Conservation (phyloP, 2,329 filamentous ascomycete species). For the Verticillium dahliae region DNA sequence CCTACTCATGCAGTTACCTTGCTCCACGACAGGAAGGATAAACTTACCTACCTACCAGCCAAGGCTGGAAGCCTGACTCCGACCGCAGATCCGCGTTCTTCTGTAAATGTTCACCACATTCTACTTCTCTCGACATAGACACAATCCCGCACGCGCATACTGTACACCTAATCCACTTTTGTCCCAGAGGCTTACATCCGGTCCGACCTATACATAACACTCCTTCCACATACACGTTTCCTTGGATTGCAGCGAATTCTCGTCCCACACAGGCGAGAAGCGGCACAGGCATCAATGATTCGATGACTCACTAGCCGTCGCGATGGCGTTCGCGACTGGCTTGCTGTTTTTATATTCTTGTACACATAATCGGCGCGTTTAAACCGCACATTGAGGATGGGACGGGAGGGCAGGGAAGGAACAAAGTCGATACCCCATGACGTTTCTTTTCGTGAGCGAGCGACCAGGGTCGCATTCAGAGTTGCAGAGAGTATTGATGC, state of each 20-base stretch:
- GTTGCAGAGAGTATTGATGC: slow-evolving; percentile 3
- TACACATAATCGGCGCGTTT: not conserved
- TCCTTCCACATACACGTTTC: not conserved
- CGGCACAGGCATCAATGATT: not conserved
- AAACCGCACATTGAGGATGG: not conserved
- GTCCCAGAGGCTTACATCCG: not conserved
- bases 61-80: not conserved
- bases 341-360: not conserved
- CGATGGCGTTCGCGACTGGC: slow-evolving; percentile 4
- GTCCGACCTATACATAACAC: slow-evolving; percentile 2
- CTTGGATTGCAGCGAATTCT: not conserved
- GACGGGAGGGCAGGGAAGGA: not conserved
- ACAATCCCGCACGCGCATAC: not conserved
- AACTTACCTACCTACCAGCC: not conserved
- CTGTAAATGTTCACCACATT: slow-evolving; percentile 5
- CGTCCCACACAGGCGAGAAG: not conserved
- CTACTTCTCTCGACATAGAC: slow-evolving; percentile 3
- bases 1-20: not conserved
- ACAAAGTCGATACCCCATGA: slow-evolving; percentile 9
- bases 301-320: slow-evolving; percentile 3
- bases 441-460: slow-evolving; percentile 10
- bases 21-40: not conserved
- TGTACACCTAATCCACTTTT: slow-evolving; percentile 3
- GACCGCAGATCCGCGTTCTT: not conserved
- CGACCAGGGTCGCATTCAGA: slow-evolving; percentile 5